Conservation (phyloP, 139 green algal genomes). For the Chlorella sp. region DNA sequence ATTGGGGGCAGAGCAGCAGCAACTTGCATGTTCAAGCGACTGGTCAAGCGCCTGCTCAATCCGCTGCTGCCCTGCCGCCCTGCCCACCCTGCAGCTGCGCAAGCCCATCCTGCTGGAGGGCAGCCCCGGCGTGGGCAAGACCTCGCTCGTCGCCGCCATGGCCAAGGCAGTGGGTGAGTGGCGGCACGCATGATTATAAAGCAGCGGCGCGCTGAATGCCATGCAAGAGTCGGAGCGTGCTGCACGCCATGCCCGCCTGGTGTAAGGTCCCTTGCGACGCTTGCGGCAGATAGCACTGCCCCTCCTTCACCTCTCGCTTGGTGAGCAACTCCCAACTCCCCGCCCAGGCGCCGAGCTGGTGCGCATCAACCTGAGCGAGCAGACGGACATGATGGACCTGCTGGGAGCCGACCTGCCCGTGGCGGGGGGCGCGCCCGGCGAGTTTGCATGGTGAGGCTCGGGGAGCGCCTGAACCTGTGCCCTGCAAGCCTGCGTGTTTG, state of each 20-base stretch:
- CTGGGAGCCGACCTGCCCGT: constrained; percentile 95
- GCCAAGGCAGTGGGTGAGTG: constrained; percentile 63
- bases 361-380: constrained; percentile 96
- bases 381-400: constrained; percentile 99
- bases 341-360: constrained; percentile 69
- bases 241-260: neutral
- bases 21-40: too few relatives aligned
- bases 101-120: constrained; percentile 97
- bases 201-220: neutral
- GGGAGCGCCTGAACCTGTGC: neutral
- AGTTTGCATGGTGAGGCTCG: constrained; percentile 86
- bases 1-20: too few relatives aligned
- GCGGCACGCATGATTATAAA: constrained; percentile 7
- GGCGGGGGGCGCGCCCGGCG: constrained; percentile 72
- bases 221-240: too few relatives aligned
- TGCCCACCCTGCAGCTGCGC: constrained; percentile 43
- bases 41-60: too few relatives aligned
- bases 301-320: neutral
- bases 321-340: neutral
- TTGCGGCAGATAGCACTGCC: neutral
- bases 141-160: constrained; percentile 87
- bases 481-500: neutral
- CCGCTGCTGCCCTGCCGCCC: neutral
- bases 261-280: too few relatives aligned
- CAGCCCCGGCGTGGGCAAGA: constrained; percentile 97